Evolutionary conservation across 2,329 filamentous ascomycete species (phyloP).

Genomic region (Stachybotrys chlorohalonatus): DNA sequence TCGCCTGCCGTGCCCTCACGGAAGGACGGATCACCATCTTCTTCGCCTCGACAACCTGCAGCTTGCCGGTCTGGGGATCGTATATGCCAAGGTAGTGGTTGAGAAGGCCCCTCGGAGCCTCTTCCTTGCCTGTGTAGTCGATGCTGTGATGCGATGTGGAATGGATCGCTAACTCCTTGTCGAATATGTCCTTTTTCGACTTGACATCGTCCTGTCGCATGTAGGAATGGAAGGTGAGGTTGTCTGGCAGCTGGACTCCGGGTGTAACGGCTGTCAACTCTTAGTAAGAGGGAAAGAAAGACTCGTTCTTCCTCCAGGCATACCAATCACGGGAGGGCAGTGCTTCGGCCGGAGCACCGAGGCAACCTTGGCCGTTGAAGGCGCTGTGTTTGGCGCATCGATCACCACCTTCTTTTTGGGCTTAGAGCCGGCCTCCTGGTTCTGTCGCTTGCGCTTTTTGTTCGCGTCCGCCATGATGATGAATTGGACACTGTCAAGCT

Average conservation of each 20-base stretch:
- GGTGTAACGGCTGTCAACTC: slow-evolving; percentile 20
- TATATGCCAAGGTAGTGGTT: slow-evolving; percentile 59
- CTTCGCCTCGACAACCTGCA: slow-evolving; percentile 54
- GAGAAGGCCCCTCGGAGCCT: slow-evolving; percentile 26
- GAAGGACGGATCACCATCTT: slow-evolving; percentile 53
- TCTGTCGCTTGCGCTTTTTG: slow-evolving; percentile 47
- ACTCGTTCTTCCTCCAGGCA: slow-evolving; percentile 4
- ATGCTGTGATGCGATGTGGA: slow-evolving; percentile 47
- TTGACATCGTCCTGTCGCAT: slow-evolving; percentile 25
- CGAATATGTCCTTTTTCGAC: slow-evolving; percentile 27
- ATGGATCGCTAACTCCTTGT: slow-evolving; percentile 46
- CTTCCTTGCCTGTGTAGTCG: slow-evolving; percentile 51
- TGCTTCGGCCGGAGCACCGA: slow-evolving; percentile 34
- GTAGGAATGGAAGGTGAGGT: slow-evolving; percentile 39
- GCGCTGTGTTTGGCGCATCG: slow-evolving; percentile 26
- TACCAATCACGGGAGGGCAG: slow-evolving; percentile 47
- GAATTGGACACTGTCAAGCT: not conserved
- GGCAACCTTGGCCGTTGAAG: slow-evolving; percentile 34
- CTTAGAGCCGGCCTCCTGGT: slow-evolving; percentile 27
- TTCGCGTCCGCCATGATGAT: slow-evolving; percentile 26
- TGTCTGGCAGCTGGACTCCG: slow-evolving; percentile 24
- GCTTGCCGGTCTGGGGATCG: slow-evolving; percentile 48
- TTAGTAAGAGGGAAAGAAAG: slow-evolving; percentile 9
- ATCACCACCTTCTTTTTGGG: slow-evolving; percentile 45
- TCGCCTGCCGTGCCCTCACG: slow-evolving; percentile 45